phyloP scores from a whole-genome alignment of 2,329 filamentous ascomycete genomes.

The Elsinoe arachidis region DNA sequence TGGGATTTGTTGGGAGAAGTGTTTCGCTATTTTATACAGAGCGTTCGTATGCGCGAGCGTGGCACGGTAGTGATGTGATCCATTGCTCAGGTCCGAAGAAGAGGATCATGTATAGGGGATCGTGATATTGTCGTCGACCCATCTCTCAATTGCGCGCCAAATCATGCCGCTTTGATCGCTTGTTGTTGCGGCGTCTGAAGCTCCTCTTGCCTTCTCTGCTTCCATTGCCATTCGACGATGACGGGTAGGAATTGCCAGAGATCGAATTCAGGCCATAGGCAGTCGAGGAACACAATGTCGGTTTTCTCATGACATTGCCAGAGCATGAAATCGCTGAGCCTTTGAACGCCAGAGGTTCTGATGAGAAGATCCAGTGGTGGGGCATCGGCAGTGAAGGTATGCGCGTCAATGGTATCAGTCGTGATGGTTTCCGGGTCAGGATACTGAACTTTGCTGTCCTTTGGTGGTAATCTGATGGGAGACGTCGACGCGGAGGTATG shows the following conservation, averaged over 20 bases:
- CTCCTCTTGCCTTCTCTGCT: conserved; percentile 37
- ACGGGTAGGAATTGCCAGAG: conserved; percentile 90
- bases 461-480: conserved; percentile 31
- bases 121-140: not conserved
- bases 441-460: conserved; percentile 31
- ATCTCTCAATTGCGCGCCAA: not conserved
- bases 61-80: conserved; percentile 57
- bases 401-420: conserved; percentile 66
- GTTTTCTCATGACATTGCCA: conserved; percentile 96
- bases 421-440: conserved; percentile 86
- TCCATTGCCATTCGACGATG: conserved; percentile 77
- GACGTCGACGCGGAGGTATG: conserved; percentile 31
- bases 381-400: conserved; percentile 78
- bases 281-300: conserved; percentile 84
- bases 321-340: conserved; percentile 95
- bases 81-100: not conserved
- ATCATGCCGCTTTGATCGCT: conserved; percentile 6
- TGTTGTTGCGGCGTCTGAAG: conserved; percentile 17
- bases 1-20: conserved; percentile 43
- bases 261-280: conserved; percentile 93
- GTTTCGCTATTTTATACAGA: conserved; percentile 50
- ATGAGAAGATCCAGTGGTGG: conserved; percentile 87
- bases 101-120: not conserved
- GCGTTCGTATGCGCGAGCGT: conserved; percentile 37
- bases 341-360: conserved; percentile 83